A percentile compares a stretch with the other conserved stretches of the same genome.
These are phyloP conservation scores for Crithidia bombi DNA, from an alignment of 208 protist genomes.

Conservation along the genomic window DNA sequence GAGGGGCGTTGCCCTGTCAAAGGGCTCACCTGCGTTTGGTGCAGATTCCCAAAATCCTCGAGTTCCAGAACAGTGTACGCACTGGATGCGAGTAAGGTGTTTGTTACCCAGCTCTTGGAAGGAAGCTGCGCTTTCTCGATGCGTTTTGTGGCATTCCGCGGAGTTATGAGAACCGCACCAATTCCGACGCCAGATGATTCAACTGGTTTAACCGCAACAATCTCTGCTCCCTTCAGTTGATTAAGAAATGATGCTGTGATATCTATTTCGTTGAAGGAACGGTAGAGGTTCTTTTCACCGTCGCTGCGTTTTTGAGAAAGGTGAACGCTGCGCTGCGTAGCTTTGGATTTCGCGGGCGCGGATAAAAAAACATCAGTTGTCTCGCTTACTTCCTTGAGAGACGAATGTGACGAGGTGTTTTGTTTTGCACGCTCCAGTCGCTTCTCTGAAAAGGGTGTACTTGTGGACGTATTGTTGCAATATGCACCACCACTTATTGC, in stretches of 20 bases:
- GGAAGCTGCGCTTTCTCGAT: constrained; percentile 14
- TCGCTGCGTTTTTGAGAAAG: background rate
- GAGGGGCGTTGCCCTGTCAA: background rate
- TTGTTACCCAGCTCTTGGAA: constrained; percentile 33
- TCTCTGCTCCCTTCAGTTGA: background rate
- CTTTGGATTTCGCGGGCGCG: too few relatives aligned
- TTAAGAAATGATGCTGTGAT: background rate
- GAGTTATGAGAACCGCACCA: constrained; percentile 8
- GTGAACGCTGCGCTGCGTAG: background rate
- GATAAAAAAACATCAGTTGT: too few relatives aligned
- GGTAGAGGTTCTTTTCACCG: background rate
- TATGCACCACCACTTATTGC: too few relatives aligned
- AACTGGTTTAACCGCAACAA: constrained; percentile 19
- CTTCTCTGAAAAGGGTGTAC: too few relatives aligned
- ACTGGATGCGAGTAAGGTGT: background rate
- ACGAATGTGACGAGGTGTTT: background rate
- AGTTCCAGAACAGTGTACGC: constrained; percentile 18
- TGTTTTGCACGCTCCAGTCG: background rate
- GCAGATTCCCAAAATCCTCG: background rate
- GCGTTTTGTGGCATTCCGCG: background rate
- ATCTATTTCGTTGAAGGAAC: background rate
- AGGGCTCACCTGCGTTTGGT: background rate
- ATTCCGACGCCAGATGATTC: constrained; percentile 24
- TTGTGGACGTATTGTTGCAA: too few relatives aligned
- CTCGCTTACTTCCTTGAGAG: too few relatives aligned